Conservation (phyloP, 2,329 filamentous ascomycete species). For the Cordyceps cicadae region DNA sequence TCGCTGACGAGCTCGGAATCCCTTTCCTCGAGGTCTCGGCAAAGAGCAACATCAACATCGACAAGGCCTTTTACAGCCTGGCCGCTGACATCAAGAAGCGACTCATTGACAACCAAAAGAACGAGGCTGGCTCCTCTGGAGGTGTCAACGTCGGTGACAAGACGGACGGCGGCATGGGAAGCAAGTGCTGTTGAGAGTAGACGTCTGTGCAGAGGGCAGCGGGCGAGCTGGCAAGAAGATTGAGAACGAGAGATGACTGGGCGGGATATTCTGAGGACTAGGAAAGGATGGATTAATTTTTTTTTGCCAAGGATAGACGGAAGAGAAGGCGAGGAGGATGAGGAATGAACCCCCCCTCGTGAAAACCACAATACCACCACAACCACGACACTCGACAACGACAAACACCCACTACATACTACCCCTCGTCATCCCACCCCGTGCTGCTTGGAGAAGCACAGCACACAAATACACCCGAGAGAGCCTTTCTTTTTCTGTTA, state of each 20-base stretch:
- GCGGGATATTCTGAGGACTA: background rate
- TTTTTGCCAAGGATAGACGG: constrained; percentile 3
- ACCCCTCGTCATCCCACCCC: background rate
- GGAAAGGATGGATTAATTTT: constrained; percentile 12
- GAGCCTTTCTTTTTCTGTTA: constrained; percentile 10
- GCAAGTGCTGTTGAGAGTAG: constrained; percentile 66
- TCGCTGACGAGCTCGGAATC: constrained; percentile 92
- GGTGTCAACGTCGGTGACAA: constrained; percentile 64
- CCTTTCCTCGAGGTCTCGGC: constrained; percentile 98
- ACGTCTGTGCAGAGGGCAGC: background rate
- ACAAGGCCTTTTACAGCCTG: constrained; percentile 94
- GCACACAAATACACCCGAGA: constrained; percentile 3
- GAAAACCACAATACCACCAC: background rate
- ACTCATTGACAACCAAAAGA: constrained; percentile 84
- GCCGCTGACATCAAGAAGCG: constrained; percentile 97
- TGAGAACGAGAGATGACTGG: background rate
- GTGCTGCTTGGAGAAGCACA: background rate
- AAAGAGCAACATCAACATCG: constrained; percentile 99
- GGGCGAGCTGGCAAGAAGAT: background rate
- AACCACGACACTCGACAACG: constrained; percentile 2
- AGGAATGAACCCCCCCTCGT: background rate
- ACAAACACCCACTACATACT: constrained; percentile 3
- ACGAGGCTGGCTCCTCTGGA: constrained; percentile 50
- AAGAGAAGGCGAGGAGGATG: constrained; percentile 1
- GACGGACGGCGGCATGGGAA: constrained; percentile 44